Conservation (phyloP, 129 eudicot genomes). For the Erigeron canadensis region DNA sequence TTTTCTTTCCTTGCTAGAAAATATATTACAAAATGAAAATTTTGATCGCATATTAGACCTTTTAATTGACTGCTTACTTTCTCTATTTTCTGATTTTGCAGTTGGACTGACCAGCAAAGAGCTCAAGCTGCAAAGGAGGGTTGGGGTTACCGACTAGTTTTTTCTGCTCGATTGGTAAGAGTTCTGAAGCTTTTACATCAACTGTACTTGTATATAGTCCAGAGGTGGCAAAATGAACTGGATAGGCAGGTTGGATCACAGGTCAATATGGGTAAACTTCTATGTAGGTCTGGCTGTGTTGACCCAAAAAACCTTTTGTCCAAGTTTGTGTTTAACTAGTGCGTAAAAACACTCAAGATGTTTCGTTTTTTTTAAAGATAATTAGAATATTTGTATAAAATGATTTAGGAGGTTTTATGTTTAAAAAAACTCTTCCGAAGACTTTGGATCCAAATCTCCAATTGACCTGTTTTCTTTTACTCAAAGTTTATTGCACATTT, state of each 20-base stretch:
- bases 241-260: neutral
- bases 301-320: neutral
- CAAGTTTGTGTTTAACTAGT: too few species aligned
- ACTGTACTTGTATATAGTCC: neutral
- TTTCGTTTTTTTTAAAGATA: too few species aligned
- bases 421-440: neutral
- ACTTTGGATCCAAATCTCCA: neutral
- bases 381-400: neutral
- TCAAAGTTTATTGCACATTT: too few species aligned
- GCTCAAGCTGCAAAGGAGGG: constrained; percentile 93
- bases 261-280: neutral
- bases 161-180: constrained; percentile 83
- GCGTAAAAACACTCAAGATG: too few species aligned
- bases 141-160: constrained; percentile 82
- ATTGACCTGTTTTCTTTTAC: neutral
- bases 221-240: neutral
- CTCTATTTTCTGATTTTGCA: constrained; percentile 32
- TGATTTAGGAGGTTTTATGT: neutral
- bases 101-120: constrained; percentile 99
- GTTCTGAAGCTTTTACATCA: neutral
- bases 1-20: neutral
- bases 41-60: neutral
- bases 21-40: constrained; percentile 1
- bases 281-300: neutral
- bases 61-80: neutral